phyloP scores from a whole-genome alignment of 176 grass and related monocot species.

The Otatea glauca region DNA sequence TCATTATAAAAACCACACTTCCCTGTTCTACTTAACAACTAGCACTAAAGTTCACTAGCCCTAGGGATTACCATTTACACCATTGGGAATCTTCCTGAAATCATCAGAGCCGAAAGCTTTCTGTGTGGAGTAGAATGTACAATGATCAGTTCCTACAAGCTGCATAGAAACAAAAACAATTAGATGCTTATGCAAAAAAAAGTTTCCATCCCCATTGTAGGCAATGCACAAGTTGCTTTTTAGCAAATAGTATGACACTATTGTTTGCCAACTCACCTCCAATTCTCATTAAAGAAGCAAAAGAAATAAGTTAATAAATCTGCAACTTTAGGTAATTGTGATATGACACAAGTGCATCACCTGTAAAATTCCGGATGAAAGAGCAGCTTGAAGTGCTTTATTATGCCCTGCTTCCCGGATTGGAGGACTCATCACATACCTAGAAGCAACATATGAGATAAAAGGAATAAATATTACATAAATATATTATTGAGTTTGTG shows the following conservation, averaged over 20 bases:
- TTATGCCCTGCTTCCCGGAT: constrained; percentile 86
- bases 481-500: neutral
- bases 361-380: constrained; percentile 92
- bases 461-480: constrained; percentile 32
- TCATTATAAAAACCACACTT: neutral
- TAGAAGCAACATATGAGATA: constrained; percentile 51
- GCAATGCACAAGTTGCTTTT: neutral
- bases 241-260: neutral
- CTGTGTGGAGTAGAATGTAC: constrained; percentile 87
- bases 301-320: constrained; percentile 7
- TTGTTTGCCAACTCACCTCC: neutral
- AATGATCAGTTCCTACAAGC: constrained; percentile 99
- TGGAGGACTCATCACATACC: constrained; percentile 98
- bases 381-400: constrained; percentile 82
- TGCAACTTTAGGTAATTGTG: neutral
- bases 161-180: constrained; percentile 45
- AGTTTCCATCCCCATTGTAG: neutral
- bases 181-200: constrained; percentile 20
- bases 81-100: constrained; percentile 94
- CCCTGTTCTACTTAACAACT: neutral
- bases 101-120: constrained; percentile 91
- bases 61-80: constrained; percentile 77
- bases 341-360: constrained; percentile 36
- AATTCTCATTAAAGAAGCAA: neutral
- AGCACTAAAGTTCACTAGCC: neutral